These are phyloP conservation scores for Globisporangium perplexum DNA, from an alignment of 352 stramenopile species.

Conservation along the genomic window DNA sequence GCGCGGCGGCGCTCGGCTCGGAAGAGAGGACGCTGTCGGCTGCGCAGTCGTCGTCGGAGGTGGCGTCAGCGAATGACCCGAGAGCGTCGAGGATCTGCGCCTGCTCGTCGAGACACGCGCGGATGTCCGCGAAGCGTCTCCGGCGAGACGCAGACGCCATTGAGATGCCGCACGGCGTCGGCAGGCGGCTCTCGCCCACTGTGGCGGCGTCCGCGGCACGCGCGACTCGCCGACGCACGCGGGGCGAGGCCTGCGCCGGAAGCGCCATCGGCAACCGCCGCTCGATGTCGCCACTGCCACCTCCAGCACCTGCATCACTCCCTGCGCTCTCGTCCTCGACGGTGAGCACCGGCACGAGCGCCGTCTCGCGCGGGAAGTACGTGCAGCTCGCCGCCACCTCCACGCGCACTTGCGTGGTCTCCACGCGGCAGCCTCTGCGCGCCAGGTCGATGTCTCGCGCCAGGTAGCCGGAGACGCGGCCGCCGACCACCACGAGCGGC, in stretches of 20 bases:
- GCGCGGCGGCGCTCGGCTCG: too few species aligned
- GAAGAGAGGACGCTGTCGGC: too few species aligned
- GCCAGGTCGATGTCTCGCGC: conserved; percentile 42
- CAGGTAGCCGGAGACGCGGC: conserved; percentile 62
- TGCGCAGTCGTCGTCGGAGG: too few species aligned
- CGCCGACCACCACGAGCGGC: conserved; percentile 36
- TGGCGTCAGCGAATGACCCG: not conserved
- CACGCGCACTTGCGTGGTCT: conserved; percentile 27
- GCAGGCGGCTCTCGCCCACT: too few species aligned
- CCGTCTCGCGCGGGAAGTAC: conserved; percentile 60
- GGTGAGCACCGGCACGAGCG: conserved; percentile 60
- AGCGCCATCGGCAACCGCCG: too few species aligned
- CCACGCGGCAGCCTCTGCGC: conserved; percentile 34
- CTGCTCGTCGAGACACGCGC: conserved; percentile 9
- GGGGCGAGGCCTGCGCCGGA: not conserved
- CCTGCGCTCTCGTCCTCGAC: conserved; percentile 17
- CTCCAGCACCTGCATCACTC: conserved; percentile 14
- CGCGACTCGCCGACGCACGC: not conserved
- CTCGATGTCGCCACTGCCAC: too few species aligned
- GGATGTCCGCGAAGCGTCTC: conserved; percentile 12
- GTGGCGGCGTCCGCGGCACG: too few species aligned
- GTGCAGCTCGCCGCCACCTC: conserved; percentile 35
- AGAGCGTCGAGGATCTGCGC: not conserved
- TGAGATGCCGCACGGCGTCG: not conserved
- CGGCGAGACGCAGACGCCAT: not conserved